These are phyloP conservation scores for Vigna mungo DNA, from an alignment of 306 rosid genomes.

Conservation along the genomic window DNA sequence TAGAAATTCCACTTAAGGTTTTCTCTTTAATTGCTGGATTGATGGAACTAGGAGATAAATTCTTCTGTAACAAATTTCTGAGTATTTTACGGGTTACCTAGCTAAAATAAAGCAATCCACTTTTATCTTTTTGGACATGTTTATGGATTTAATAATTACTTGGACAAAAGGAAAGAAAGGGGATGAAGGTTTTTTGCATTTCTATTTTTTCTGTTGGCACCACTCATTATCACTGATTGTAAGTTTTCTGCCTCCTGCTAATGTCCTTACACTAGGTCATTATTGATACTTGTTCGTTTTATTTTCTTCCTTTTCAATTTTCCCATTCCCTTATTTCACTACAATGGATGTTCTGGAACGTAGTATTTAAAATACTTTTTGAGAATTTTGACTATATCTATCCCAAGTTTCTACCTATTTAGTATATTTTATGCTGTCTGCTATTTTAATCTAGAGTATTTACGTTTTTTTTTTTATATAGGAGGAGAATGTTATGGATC, in stretches of 20 bases:
- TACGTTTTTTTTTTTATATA: conserved; percentile 35
- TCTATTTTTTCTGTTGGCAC: not conserved
- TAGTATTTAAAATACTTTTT: not conserved
- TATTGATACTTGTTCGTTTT: too few species aligned
- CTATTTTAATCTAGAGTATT: conserved; percentile 19
- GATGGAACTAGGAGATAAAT: not conserved
- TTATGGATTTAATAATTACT: not conserved
- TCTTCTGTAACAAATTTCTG: conserved; percentile 5
- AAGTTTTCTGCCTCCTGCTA: not conserved
- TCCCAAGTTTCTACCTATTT: conserved; percentile 1
- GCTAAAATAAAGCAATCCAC: conserved; percentile 6
- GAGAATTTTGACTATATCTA: conserved; percentile 6
- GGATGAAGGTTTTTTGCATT: not conserved
- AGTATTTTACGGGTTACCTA: conserved; percentile 8
- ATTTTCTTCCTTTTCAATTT: not conserved
- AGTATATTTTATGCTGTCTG: not conserved
- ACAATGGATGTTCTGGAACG: not conserved
- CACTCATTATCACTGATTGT: not conserved
- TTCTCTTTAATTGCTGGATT: not conserved
- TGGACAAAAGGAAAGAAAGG: not conserved
- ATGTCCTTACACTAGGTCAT: not conserved
- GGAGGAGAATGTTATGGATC: conserved; percentile 95
- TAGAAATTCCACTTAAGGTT: not conserved
- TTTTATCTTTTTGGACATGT: conserved; percentile 2
- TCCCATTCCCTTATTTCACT: not conserved